phyloP scores from a whole-genome alignment of 148 eudicot genomes.

The Vaccinium macrocarpon region DNA sequence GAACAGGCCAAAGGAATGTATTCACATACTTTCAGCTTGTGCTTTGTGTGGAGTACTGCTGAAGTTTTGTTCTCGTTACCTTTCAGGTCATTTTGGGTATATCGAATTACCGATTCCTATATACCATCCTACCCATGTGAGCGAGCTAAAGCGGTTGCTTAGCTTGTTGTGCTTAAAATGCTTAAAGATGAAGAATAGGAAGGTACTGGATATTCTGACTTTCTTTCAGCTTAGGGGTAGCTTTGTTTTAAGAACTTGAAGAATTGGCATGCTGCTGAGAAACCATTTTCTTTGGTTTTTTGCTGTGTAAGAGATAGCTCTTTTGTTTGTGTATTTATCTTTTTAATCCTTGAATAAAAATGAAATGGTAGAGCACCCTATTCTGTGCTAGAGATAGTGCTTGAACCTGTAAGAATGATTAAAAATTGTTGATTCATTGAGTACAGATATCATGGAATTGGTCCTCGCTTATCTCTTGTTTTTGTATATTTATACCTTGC shows the following conservation, averaged over 20 bases:
- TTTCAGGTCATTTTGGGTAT: slow-evolving; percentile 28
- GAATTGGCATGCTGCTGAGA: slow-evolving; percentile 48
- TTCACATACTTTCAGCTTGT: not conserved
- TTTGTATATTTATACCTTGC: not conserved
- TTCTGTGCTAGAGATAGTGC: not conserved
- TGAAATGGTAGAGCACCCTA: not conserved
- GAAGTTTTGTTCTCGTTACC: not conserved
- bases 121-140: slow-evolving; percentile 80
- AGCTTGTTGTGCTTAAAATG: slow-evolving; percentile 67
- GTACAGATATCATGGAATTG: not conserved
- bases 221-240: slow-evolving; percentile 3
- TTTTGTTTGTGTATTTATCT: not conserved
- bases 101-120: slow-evolving; percentile 60
- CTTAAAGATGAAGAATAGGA: slow-evolving; percentile 58
- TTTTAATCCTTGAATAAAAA: not conserved
- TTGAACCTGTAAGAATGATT: not conserved
- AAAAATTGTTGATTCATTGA: not conserved
- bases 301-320: not conserved
- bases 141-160: slow-evolving; percentile 59
- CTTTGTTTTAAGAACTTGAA: slow-evolving; percentile 34
- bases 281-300: not conserved
- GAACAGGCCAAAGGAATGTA: not conserved
- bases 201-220: slow-evolving; percentile 41
- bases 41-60: not conserved
- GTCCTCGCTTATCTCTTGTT: not conserved